phyloP scores from a whole-genome alignment of 768 basidiomycete genomes.

The Mycena chlorophos region DNA sequence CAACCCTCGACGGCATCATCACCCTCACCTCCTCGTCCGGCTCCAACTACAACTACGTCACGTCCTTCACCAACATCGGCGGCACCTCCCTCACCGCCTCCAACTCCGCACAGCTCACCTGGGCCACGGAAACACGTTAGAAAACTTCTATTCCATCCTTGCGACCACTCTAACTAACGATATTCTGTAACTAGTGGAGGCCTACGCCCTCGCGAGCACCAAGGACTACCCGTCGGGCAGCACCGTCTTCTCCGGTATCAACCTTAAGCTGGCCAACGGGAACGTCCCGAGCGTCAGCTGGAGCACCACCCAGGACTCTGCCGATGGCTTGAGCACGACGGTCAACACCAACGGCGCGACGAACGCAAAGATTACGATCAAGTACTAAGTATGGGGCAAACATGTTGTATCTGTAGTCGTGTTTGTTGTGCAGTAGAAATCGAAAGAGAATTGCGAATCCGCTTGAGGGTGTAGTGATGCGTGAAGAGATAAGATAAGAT shows the following conservation, averaged over 20 bases:
- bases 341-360: constrained; percentile 14
- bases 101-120: constrained; percentile 15
- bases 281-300: constrained; percentile 8
- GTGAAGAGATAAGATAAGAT: not conserved
- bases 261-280: constrained; percentile 10
- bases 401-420: too few relatives aligned
- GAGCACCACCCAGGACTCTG: constrained; percentile 1
- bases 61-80: constrained; percentile 14
- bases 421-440: too few relatives aligned
- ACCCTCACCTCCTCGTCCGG: constrained; percentile 12
- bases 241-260: constrained; percentile 16
- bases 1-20: constrained; percentile 19
- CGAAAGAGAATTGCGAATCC: not conserved
- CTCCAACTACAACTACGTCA: constrained; percentile 7
- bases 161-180: too few relatives aligned
- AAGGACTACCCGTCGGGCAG: constrained; percentile 15
- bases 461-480: not conserved
- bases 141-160: too few relatives aligned
- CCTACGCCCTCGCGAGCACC: constrained; percentile 5
- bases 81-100: constrained; percentile 15
- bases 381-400: constrained; percentile 3
- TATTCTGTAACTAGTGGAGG: too few relatives aligned
- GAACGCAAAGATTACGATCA: constrained; percentile 14
- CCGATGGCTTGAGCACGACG: constrained; percentile 13
- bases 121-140: constrained; percentile 21